Evolutionary conservation across 1,284 basidiomycete species (phyloP).

Genomic region (Sutorius eximius): DNA sequence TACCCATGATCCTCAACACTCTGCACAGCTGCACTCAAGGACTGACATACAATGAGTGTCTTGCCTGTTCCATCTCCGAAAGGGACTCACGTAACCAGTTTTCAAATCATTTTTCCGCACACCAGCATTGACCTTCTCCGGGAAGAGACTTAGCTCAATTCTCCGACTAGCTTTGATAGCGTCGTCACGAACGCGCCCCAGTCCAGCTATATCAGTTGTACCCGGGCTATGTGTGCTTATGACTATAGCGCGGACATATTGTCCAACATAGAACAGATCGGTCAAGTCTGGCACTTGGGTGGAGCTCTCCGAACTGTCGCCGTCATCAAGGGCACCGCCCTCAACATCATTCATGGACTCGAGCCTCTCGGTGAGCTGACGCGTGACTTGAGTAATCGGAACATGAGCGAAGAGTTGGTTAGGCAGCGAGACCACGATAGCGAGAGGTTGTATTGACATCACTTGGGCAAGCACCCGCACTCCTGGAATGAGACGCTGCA

Average conservation of each 20-base stretch:
- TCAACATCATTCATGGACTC: slow-evolving; percentile 56
- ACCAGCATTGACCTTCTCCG: slow-evolving; percentile 83
- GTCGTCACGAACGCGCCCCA: slow-evolving; percentile 65
- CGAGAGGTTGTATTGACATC: slow-evolving; percentile 85
- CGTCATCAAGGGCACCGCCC: slow-evolving; percentile 48
- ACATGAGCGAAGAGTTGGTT: slow-evolving; percentile 95
- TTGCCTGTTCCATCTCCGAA: background rate
- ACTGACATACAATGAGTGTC: slow-evolving; percentile 41
- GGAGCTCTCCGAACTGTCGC: slow-evolving; percentile 41
- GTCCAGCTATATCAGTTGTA: slow-evolving; percentile 53
- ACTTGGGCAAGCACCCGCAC: slow-evolving; percentile 89
- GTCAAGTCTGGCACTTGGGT: slow-evolving; percentile 62
- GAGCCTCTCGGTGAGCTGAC: slow-evolving; percentile 73
- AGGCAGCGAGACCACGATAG: slow-evolving; percentile 90
- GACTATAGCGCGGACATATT: slow-evolving; percentile 85
- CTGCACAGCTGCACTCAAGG: slow-evolving; percentile 75
- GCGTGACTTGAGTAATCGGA: slow-evolving; percentile 93
- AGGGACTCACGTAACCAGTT: slow-evolving; percentile 64
- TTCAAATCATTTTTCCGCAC: slow-evolving; percentile 80
- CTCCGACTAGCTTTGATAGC: slow-evolving; percentile 67
- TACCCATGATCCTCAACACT: slow-evolving; percentile 96
- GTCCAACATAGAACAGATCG: slow-evolving; percentile 80
- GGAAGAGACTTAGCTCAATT: slow-evolving; percentile 87
- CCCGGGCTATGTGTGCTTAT: slow-evolving; percentile 63
- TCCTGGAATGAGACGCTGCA: slow-evolving; percentile 77